Base-by-base conservation (phyloP, 257 asterid species). In the Przewalskia tangutica region DNA sequence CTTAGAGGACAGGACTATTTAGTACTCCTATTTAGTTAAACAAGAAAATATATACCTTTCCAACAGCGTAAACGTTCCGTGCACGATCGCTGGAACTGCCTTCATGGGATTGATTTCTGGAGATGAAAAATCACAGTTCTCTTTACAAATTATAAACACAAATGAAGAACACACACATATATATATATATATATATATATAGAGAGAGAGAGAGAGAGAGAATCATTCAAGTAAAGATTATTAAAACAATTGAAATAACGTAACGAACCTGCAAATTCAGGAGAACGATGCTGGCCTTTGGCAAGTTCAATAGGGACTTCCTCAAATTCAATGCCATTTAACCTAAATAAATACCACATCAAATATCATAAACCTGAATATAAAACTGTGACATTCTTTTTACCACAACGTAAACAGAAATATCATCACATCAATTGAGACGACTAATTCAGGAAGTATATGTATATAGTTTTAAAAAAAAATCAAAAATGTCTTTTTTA, bases 41-140 rank as follows among this genome's bases (percentile, higher is more conserved):
- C 1, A 16, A 7, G 11, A 32, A 65, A 36, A 36, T 70, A 27
- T 27, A 27, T 27, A 93, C 98, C 98, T 93, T 90, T 95, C 98
- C 59, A 83, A 90, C 63, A 95, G 99, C 92, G 88, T 93, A 85
- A 93, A 92, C 77, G 91, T 85, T 85, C 93, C 99, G 85, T 95
- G 95, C 54, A 87, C 91, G 40, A 95, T 90, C 7, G 97, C 98
- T 9, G 99, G 99, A 51, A 95, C 91, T 89, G 90, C 82, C 85
- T 46, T 89, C 94, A 91, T 66, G 80, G 98, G 97, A 75, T 95
- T 95, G 59, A 91, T 85, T 51, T 82, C 99, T 95, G 90, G 77
- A 78, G 16, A 40, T 38, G 42, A 38, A 38, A 40, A 63, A 77
- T 5, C 2, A 38, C 14, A 12, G 6, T 38, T 3, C 42, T 14